phyloP scores from a whole-genome alignment of 2,329 filamentous ascomycete genomes.

The Myriosclerotinia curreyana region DNA sequence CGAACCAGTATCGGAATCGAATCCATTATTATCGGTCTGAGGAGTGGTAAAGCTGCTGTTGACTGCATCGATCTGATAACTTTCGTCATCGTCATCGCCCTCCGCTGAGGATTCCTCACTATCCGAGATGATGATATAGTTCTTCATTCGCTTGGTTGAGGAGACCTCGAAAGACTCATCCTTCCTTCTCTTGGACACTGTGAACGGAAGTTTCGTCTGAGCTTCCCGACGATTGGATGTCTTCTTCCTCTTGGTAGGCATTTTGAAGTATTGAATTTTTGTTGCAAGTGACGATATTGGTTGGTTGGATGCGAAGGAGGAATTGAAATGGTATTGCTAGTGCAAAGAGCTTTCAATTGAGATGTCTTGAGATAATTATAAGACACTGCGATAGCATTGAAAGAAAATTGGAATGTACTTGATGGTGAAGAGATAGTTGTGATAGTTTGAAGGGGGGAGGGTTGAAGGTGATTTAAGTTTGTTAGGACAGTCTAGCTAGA shows the following conservation, averaged over 20 bases:
- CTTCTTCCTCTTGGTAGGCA: constrained; percentile 6
- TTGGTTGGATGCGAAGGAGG: not conserved
- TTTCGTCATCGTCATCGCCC: not conserved
- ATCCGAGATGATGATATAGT: not conserved
- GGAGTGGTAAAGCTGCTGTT: not conserved
- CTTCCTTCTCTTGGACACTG: not conserved
- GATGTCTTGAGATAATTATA: not conserved
- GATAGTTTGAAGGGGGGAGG: not conserved
- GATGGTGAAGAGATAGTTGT: not conserved
- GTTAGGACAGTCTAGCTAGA: too few relatives aligned
- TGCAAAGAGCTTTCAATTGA: not conserved
- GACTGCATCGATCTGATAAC: not conserved
- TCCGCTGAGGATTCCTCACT: not conserved
- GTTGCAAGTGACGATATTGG: not conserved
- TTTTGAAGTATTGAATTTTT: not conserved
- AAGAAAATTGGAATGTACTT: not conserved
- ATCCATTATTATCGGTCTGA: not conserved
- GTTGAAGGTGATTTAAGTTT: not conserved
- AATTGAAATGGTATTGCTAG: not conserved
- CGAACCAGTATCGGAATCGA: constrained; percentile 4
- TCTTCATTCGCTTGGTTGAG: constrained; percentile 18
- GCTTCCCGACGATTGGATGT: not conserved
- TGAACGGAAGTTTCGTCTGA: not conserved
- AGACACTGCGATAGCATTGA: not conserved
- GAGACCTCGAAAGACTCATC: constrained; percentile 2